These are phyloP conservation scores for Pichia sporocuriosa DNA, from an alignment of 805 yeast species.

Conservation along the genomic window DNA sequence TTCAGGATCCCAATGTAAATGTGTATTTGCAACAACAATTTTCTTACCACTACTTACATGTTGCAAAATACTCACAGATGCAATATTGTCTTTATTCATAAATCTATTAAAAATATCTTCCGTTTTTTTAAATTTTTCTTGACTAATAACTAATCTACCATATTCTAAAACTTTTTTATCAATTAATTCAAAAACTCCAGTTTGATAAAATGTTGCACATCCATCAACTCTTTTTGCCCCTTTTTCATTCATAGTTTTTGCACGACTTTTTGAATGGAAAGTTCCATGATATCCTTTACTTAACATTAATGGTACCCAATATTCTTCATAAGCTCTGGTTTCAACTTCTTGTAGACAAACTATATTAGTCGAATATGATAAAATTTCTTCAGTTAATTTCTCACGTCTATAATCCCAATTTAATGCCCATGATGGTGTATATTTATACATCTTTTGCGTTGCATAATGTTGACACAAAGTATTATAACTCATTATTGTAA, in stretches of 20 bases:
- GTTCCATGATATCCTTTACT: constrained; percentile 73
- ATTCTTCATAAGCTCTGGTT: constrained; percentile 75
- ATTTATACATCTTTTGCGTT: constrained; percentile 83
- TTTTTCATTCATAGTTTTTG: constrained; percentile 75
- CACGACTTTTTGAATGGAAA: constrained; percentile 84
- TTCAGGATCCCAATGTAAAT: constrained; percentile 97
- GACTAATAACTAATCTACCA: constrained; percentile 70
- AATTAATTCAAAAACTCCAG: constrained; percentile 58
- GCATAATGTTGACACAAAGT: constrained; percentile 95
- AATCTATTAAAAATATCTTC: constrained; percentile 94
- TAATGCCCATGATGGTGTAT: constrained; percentile 96
- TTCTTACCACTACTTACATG: constrained; percentile 66
- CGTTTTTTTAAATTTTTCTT: constrained; percentile 83
- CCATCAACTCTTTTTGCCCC: constrained; percentile 94
- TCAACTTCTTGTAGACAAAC: constrained; percentile 96
- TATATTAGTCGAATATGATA: constrained; percentile 61
- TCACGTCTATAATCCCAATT: constrained; percentile 88
- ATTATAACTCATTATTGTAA: constrained; percentile 82
- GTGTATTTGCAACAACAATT: constrained; percentile 78
- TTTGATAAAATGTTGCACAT: constrained; percentile 87
- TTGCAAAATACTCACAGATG: constrained; percentile 68
- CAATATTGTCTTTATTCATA: constrained; percentile 92
- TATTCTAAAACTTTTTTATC: constrained; percentile 77
- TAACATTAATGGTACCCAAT: constrained; percentile 71
- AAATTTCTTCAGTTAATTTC: constrained; percentile 64